Evolutionary conservation across 2,329 filamentous ascomycete genomes (phyloP).

Genomic region (Domatiomyces globalis): DNA sequence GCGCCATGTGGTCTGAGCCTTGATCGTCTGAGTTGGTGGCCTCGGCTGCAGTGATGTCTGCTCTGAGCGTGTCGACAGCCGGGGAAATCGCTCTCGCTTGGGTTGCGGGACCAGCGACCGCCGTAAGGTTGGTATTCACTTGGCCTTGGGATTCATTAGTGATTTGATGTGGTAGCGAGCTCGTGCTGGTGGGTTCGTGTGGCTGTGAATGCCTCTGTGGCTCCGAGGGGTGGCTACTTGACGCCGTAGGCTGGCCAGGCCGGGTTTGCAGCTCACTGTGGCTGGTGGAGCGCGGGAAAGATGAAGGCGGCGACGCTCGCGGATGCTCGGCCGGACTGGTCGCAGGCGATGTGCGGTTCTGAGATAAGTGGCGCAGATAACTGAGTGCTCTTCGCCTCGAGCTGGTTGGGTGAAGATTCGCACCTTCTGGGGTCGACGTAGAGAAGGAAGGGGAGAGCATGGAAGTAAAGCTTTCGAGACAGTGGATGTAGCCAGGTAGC

Average conservation of each 20-base stretch:
- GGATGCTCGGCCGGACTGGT: slow-evolving; percentile 12
- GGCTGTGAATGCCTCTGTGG: slow-evolving; percentile 15
- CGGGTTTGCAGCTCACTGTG: slow-evolving; percentile 11
- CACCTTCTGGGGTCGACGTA: slow-evolving; percentile 12
- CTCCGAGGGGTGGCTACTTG: neutral
- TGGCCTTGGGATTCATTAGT: neutral
- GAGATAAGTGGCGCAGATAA: slow-evolving; percentile 17
- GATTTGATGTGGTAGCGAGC: neutral
- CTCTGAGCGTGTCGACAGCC: neutral
- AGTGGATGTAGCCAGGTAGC: neutral
- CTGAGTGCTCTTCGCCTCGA: slow-evolving; percentile 16
- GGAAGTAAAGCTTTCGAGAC: slow-evolving; percentile 5
- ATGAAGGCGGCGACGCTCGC: slow-evolving; percentile 15
- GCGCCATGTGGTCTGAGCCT: neutral
- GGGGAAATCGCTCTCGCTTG: neutral
- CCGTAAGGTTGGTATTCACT: neutral
- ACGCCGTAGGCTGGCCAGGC: slow-evolving; percentile 1
- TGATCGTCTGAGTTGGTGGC: neutral
- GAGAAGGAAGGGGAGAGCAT: slow-evolving; percentile 17
- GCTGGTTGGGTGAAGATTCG: slow-evolving; percentile 11
- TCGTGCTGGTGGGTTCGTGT: slow-evolving; percentile 4
- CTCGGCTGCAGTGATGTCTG: neutral
- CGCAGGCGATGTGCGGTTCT: slow-evolving; percentile 12
- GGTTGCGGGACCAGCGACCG: neutral
- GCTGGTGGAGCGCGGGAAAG: slow-evolving; percentile 15